Evolutionary conservation across 257 asterid species (phyloP).

Genomic region (Solanum peruvianum): DNA sequence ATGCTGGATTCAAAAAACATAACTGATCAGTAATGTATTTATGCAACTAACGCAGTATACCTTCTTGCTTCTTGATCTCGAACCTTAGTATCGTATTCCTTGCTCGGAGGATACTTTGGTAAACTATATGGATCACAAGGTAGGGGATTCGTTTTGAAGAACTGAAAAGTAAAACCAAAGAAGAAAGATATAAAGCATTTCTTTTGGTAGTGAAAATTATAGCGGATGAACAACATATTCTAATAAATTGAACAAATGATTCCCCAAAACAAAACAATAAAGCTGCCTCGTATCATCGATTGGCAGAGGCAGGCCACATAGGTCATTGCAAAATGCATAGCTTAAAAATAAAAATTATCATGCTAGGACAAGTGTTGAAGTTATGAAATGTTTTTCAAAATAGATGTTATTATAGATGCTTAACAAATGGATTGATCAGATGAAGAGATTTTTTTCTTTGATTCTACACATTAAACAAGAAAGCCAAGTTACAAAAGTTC

Average conservation of each 20-base stretch:
- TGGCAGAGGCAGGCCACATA: not conserved
- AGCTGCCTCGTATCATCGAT: not conserved
- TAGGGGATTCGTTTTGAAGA: slow-evolving; percentile 32
- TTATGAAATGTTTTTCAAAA: not conserved
- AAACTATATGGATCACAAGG: slow-evolving; percentile 41
- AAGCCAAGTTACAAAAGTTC: not conserved
- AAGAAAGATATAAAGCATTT: not conserved
- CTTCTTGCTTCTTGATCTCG: slow-evolving; percentile 40
- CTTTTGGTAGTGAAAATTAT: not conserved
- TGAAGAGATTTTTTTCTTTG: not conserved
- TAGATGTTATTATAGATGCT: not conserved
- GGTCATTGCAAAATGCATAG: not conserved
- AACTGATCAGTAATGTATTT: not conserved
- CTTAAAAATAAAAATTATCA: not conserved
- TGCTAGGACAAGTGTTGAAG: not conserved
- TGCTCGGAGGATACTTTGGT: slow-evolving; percentile 46
- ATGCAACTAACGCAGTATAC: not conserved
- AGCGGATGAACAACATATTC: not conserved
- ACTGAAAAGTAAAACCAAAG: slow-evolving; percentile 16
- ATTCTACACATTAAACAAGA: not conserved
- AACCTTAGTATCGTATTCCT: slow-evolving; percentile 34
- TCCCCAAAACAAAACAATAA: not conserved
- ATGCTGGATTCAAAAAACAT: not conserved
- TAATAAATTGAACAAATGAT: not conserved
- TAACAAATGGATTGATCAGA: not conserved